A percentile compares a stretch with the other conserved stretches of the same genome.
Conservation (phyloP, 805 yeast genomes). For the Starmerella floris region DNA sequence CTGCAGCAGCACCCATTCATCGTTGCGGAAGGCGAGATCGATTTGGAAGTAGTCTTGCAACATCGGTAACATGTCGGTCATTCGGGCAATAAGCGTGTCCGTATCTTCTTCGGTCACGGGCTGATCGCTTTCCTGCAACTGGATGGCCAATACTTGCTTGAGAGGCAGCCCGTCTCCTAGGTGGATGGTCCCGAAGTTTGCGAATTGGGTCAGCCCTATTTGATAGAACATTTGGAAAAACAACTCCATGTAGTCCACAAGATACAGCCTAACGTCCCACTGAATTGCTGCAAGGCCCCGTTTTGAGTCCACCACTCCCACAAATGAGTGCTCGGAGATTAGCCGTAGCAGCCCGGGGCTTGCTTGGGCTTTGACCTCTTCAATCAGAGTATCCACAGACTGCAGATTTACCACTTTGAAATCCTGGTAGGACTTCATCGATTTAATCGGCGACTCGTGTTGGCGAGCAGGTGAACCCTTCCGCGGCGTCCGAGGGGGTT, state of each 20-base stretch:
- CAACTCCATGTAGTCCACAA: constrained; percentile 68
- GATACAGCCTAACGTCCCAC: constrained; percentile 57
- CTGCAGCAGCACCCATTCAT: constrained; percentile 30
- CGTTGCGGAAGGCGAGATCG: constrained; percentile 27
- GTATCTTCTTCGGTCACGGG: neutral
- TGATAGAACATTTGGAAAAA: constrained; percentile 68
- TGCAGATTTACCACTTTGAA: constrained; percentile 13
- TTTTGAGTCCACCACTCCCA: constrained; percentile 68
- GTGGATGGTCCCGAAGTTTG: constrained; percentile 57
- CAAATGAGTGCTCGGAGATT: constrained; percentile 55
- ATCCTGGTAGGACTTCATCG: neutral
- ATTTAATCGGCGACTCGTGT: neutral
- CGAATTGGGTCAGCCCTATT: constrained; percentile 59
- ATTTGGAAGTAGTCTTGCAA: constrained; percentile 64
- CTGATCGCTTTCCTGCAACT: neutral
- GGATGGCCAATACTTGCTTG: constrained; percentile 27
- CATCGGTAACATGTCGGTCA: constrained; percentile 55
- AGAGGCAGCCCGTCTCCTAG: constrained; percentile 31
- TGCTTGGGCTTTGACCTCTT: constrained; percentile 35
- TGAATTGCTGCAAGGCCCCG: constrained; percentile 73
- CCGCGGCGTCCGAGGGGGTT: neutral
- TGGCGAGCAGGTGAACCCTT: neutral
- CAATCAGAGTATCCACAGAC: constrained; percentile 40
- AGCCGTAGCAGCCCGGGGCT: constrained; percentile 49
- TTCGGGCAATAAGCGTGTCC: constrained; percentile 20